Evolutionary conservation across 768 basidiomycete species (phyloP), one percentile per base, ranked within the genome.

Genomic region (Kwoniella dendrophila): DNA sequence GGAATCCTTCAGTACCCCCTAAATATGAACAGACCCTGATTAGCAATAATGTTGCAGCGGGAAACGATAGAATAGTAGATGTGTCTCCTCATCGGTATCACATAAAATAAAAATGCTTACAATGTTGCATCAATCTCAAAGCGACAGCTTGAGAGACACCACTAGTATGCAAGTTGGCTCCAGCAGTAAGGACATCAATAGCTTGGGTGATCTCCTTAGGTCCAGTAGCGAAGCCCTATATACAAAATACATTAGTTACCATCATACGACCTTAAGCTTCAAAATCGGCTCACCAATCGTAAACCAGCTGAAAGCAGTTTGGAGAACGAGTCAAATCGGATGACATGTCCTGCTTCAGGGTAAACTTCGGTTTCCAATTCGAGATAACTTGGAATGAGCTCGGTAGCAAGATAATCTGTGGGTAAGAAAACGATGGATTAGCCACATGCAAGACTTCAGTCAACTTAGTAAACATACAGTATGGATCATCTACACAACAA

Each of bases 301-400:
- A 77, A 58, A 60, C 81, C 80, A 20, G 78, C 79, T 43, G 75
- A 76, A 18, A 81, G 82, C 43, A 94, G 82, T 81, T 96, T 96
- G 56, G 89, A 91, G 56, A 95, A 82, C 73, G 89, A 91, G 75
- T 96, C 93, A 76, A 95, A 92, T 40, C 93, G 86, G 20, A 95
- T 69, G 38, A 95, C 91, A 12, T 87, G 85, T 2, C 93, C 93
- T 24, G 85, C 83, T 68, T 86, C 84, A 1, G 77, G 79, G 7
- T 84, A 82, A 66, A 85, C 84, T 54, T 85, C 83, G 12, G 81
- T 82, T 77, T 96, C 93, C 36, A 95, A 83, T 38, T 85, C 82
- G 73, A 94, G 92, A 79, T 93, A 95, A 0, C 88, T 90, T 0
- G 88, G 85, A 12, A 86, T 85, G 16, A 87, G 69, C 30, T 67